Percentiles rank a stretch among this genome's conserved stretches.
Conservation (phyloP, 305 asterid genomes). For the Fraxinus greggii region DNA sequence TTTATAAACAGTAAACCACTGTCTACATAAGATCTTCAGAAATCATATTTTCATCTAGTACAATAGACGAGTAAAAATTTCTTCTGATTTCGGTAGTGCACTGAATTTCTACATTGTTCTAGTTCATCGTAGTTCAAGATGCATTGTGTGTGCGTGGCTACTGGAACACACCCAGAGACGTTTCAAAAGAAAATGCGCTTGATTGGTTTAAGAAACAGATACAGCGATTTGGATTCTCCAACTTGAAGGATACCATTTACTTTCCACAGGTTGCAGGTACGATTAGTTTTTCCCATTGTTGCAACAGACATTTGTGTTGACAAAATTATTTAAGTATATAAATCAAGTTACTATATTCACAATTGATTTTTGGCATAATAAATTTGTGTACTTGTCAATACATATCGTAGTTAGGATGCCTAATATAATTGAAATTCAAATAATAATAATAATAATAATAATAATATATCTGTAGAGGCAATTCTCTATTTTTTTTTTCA, state of each 20-base stretch:
- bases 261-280: constrained; percentile 64
- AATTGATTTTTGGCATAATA: neutral
- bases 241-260: constrained; percentile 62
- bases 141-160: constrained; percentile 83
- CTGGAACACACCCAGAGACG: constrained; percentile 67
- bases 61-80: neutral
- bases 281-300: constrained; percentile 5
- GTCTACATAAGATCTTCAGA: neutral
- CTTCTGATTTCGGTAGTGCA: neutral
- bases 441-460: neutral
- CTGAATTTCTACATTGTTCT: constrained; percentile 33
- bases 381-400: neutral
- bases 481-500: neutral
- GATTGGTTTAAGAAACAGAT: constrained; percentile 63
- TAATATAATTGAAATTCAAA: neutral
- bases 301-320: neutral
- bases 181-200: constrained; percentile 44
- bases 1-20: neutral
- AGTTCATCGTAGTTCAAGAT: constrained; percentile 67
- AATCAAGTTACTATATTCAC: neutral
- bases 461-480: neutral
- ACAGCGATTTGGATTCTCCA: constrained; percentile 47
- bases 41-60: neutral
- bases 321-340: neutral
- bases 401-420: neutral